Evolutionary conservation across 768 basidiomycete genomes (phyloP).

Genomic region (Lactifluus hygrophoroides): DNA sequence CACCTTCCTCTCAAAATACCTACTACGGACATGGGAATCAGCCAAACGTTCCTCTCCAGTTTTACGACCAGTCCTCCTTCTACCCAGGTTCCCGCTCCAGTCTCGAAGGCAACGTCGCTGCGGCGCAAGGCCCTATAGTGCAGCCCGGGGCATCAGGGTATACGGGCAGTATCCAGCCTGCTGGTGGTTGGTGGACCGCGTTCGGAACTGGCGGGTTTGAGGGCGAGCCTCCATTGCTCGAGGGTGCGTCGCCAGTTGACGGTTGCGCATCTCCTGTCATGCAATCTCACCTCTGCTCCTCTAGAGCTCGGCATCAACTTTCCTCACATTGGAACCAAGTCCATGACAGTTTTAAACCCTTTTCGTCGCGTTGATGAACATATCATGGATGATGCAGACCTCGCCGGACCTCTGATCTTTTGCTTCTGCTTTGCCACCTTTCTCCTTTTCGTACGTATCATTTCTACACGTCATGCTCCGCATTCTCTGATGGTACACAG

Average conservation of each 20-base stretch:
- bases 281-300: neutral
- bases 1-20: constrained; percentile 48
- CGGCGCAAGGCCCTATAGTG: constrained; percentile 43
- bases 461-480: neutral
- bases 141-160: constrained; percentile 42
- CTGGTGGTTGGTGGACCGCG: constrained; percentile 88
- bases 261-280: neutral
- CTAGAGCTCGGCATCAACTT: constrained; percentile 97
- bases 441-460: constrained; percentile 71
- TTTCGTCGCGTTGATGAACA: constrained; percentile 72
- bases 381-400: constrained; percentile 99
- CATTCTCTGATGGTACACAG: constrained; percentile 33
- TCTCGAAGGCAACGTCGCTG: constrained; percentile 58
- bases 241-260: constrained; percentile 50
- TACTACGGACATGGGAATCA: constrained; percentile 45
- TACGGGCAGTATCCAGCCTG: constrained; percentile 64
- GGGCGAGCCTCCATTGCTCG: constrained; percentile 89
- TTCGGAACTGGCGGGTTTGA: constrained; percentile 94
- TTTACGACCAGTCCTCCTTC: constrained; percentile 58
- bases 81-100: constrained; percentile 70
- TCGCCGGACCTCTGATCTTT: constrained; percentile 93
- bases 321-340: constrained; percentile 88
- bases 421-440: constrained; percentile 91
- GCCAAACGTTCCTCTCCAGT: constrained; percentile 56
- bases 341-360: constrained; percentile 92